A percentile compares a stretch with the other conserved stretches of the same genome.
phyloP scores from a whole-genome alignment of 2,329 filamentous ascomycete genomes.

The Talaromyces sp. region DNA sequence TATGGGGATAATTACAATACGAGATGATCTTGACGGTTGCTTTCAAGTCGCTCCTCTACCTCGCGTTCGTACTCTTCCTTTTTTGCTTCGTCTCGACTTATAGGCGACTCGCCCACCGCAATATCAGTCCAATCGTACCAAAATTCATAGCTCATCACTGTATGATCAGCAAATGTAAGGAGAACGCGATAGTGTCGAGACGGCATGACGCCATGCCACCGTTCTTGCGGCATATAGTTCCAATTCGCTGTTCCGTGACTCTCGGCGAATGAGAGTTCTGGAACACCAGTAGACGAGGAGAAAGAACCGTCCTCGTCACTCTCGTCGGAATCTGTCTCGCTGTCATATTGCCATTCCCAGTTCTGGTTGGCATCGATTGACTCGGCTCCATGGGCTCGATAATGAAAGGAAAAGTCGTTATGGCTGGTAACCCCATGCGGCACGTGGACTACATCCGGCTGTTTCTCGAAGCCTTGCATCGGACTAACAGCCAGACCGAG shows the following conservation, averaged over 20 bases:
- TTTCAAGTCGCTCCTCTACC: not conserved
- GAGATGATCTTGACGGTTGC: not conserved
- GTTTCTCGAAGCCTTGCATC: slow-evolving; percentile 50
- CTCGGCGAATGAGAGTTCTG: slow-evolving; percentile 31
- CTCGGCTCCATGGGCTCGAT: slow-evolving; percentile 18
- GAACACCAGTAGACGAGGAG: not conserved
- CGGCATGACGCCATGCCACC: slow-evolving; percentile 40
- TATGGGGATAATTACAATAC: not conserved
- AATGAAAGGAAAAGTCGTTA: slow-evolving; percentile 24
- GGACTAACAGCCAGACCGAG: slow-evolving; percentile 57
- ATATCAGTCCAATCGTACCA: slow-evolving; percentile 40
- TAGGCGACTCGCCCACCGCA: slow-evolving; percentile 14
- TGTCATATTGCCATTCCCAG: slow-evolving; percentile 7
- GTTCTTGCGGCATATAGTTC: slow-evolving; percentile 33
- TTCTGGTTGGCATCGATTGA: not conserved
- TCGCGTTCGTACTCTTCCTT: not conserved
- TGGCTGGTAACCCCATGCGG: slow-evolving; percentile 24
- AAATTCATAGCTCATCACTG: slow-evolving; percentile 60
- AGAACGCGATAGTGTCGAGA: slow-evolving; percentile 52
- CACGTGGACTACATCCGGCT: slow-evolving; percentile 34
- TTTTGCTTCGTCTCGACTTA: not conserved
- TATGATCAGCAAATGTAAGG: slow-evolving; percentile 56
- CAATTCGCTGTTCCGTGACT: slow-evolving; percentile 33
- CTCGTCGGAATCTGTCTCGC: not conserved
- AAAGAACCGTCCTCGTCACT: slow-evolving; percentile 7